Evolutionary conservation across 2,329 filamentous ascomycete genomes (phyloP).

Genomic region (Fusarium nisikadoi): DNA sequence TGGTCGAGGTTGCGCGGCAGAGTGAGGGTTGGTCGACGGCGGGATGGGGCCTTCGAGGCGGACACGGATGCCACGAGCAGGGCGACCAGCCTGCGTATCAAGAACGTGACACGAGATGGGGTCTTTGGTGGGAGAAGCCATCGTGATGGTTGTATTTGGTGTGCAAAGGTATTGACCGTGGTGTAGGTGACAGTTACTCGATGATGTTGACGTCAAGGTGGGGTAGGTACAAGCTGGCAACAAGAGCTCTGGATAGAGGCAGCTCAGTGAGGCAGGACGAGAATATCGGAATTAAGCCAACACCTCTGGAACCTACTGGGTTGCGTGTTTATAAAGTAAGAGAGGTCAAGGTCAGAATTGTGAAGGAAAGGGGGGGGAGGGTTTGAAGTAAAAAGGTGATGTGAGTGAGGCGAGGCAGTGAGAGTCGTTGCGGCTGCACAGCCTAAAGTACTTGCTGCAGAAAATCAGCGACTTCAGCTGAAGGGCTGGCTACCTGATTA

Average conservation of each 20-base stretch:
- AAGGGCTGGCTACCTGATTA: not conserved
- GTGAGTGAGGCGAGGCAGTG: conserved; percentile 21
- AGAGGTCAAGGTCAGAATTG: not conserved
- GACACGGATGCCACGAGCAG: conserved; percentile 73
- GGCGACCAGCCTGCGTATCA: conserved; percentile 79
- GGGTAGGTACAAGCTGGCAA: not conserved
- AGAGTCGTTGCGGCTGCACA: conserved; percentile 5
- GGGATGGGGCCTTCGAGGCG: conserved; percentile 64
- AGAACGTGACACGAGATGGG: conserved; percentile 89
- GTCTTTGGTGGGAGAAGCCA: conserved; percentile 57
- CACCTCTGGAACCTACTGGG: not conserved
- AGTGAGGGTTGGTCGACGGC: conserved; percentile 43
- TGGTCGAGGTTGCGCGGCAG: conserved; percentile 44
- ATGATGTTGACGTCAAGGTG: conserved; percentile 34
- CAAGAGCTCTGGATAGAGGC: not conserved
- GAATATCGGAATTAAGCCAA: not conserved
- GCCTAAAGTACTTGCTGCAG: conserved; percentile 12
- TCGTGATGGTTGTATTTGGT: conserved; percentile 17
- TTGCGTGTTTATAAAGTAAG: not conserved
- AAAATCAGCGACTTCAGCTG: conserved; percentile 12
- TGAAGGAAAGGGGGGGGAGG: conserved; percentile 1
- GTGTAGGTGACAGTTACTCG: conserved; percentile 10
- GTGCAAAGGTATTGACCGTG: conserved; percentile 9
- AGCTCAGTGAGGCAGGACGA: not conserved
- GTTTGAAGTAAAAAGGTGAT: conserved; percentile 7